Conservation (phyloP, 495 filamentous ascomycete genomes). For the Aspergillus bridgeri region DNA sequence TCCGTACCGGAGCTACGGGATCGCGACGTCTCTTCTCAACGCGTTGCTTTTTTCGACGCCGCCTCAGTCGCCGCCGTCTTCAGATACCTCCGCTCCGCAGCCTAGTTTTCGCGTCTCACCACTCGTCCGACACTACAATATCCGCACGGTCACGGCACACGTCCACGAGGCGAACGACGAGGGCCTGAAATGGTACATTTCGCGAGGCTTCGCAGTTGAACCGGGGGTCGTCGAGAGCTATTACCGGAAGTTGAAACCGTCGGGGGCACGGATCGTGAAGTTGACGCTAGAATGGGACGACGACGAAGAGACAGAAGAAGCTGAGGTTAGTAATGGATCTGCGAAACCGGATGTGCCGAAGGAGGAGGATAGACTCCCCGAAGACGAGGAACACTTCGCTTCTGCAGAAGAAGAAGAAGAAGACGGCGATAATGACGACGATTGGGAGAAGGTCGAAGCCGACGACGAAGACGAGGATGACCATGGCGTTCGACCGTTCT, state of each 20-base stretch:
- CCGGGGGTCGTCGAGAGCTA: slow-evolving; percentile 65
- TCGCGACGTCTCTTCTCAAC: slow-evolving; percentile 71
- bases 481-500: slow-evolving; percentile 33
- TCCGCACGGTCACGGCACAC: slow-evolving; percentile 70
- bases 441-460: slow-evolving; percentile 46
- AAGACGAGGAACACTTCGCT: neutral
- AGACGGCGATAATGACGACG: slow-evolving; percentile 32
- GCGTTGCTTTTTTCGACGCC: slow-evolving; percentile 49
- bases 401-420: slow-evolving; percentile 8
- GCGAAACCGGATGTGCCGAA: neutral
- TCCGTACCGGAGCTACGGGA: slow-evolving; percentile 73
- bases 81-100: neutral
- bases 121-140: slow-evolving; percentile 47
- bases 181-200: slow-evolving; percentile 78
- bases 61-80: slow-evolving; percentile 28
- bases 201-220: slow-evolving; percentile 68
- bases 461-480: slow-evolving; percentile 37
- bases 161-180: slow-evolving; percentile 93
- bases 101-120: slow-evolving; percentile 36
- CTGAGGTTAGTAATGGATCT: neutral
- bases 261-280: slow-evolving; percentile 72
- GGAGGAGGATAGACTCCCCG: neutral
- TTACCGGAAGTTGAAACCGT: slow-evolving; percentile 79
- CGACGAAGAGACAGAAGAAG: slow-evolving; percentile 8
- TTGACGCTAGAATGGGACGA: slow-evolving; percentile 35